These are phyloP conservation scores for Orbilia brochopaga DNA, from an alignment of 2,329 filamentous ascomycete species.

Conservation along the genomic window DNA sequence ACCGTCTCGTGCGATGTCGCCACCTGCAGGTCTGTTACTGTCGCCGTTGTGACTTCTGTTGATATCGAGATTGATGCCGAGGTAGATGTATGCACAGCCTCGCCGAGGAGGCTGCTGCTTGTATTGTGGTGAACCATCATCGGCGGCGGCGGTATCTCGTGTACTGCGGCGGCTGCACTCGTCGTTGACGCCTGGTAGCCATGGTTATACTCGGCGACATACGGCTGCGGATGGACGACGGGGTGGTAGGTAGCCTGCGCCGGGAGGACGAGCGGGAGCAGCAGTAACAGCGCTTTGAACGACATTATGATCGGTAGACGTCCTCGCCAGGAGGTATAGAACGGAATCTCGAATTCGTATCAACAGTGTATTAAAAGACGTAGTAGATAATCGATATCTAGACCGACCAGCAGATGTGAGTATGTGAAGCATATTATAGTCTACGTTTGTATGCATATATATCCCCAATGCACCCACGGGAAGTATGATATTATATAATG, in stretches of 20 bases:
- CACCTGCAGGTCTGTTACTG: constrained; percentile 34
- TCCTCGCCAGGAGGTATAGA: constrained; percentile 44
- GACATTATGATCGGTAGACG: constrained; percentile 20
- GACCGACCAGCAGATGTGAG: neutral
- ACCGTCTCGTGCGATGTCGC: constrained; percentile 16
- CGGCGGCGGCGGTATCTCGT: constrained; percentile 36
- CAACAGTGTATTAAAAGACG: constrained; percentile 4
- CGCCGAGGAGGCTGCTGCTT: constrained; percentile 11
- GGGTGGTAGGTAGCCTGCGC: constrained; percentile 18
- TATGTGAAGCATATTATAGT: neutral
- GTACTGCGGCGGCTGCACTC: constrained; percentile 6
- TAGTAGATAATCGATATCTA: neutral
- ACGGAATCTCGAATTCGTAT: constrained; percentile 6
- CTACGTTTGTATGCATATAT: neutral
- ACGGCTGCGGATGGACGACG: constrained; percentile 15
- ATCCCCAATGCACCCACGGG: neutral
- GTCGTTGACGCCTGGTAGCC: constrained; percentile 30
- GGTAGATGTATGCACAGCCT: neutral
- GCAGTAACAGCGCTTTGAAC: constrained; percentile 34
- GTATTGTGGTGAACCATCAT: constrained; percentile 4
- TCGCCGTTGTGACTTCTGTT: constrained; percentile 24
- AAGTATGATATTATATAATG: neutral
- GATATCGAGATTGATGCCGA: constrained; percentile 22
- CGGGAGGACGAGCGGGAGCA: constrained; percentile 36
- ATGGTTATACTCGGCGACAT: constrained; percentile 17